Base-by-base conservation (phyloP, 306 rosid species). In the Rosa persica region DNA sequence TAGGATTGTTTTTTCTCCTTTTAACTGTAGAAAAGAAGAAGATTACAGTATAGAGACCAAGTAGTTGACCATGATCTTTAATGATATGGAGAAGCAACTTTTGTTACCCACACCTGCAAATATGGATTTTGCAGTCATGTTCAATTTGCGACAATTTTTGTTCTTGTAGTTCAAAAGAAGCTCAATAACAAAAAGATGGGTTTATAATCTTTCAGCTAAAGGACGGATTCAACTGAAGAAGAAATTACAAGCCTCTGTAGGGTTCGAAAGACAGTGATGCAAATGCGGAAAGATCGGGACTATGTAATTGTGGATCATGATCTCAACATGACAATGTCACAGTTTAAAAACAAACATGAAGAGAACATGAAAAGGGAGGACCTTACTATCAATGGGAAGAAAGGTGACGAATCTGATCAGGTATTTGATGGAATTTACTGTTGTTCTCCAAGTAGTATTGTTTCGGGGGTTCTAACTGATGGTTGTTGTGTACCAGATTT, bases 201-300 rank as follows among this genome's bases (percentile, higher is more conserved):
- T n/a, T n/a, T n/a, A n/a, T 2, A 30, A 0, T 30, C 2, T 30
- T 30, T 30, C 1, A 30, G 34, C 34, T 30, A 30, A 25, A 81
- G 52, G 74, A 93, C 91, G 97, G 93, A 70, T 55, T 38, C 84
- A 0, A 20, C 90, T 0, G 98, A 91, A 8, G 96, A 87, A 0
- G 93, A 91, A 74, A 72, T 84, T 30, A 20, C 52, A 0, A 76
- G 79, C 76, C 88, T 93, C 2, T 80, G 68, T 40, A 82, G 90
- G 61, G 73, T 87, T 34, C 76, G 90, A n/a, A 90, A 76, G 76
- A 92, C 34, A 30, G 87, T 92, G 77, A 84, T 93, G 89, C 89
- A 90, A 58, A 92, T 93, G 94, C 81, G 92, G 34, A 81, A 81
- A 54, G 97, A 91, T 23, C 80, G 93, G 34, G 76, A 79, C 20